Conservation (phyloP, 768 basidiomycete species). For the Psilocybe sp. region DNA sequence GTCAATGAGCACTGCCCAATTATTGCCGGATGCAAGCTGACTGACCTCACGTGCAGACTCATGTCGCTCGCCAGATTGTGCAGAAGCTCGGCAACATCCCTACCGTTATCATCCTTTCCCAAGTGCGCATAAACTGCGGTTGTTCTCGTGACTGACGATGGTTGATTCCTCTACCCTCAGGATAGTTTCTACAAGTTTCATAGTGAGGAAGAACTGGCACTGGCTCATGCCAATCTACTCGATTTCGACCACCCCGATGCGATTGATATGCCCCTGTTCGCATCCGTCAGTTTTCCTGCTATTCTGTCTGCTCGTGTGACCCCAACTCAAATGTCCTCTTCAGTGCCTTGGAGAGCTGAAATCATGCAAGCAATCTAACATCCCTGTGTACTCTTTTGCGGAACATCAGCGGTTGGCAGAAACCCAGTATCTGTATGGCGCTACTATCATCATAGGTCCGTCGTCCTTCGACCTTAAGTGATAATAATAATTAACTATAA, state of each 20-base stretch:
- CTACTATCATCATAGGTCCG: constrained; percentile 83
- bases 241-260: constrained; percentile 94
- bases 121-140: constrained; percentile 38
- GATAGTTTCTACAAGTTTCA: constrained; percentile 93
- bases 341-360: constrained; percentile 88
- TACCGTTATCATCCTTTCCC: constrained; percentile 87
- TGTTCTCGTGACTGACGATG: neutral
- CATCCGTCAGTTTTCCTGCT: constrained; percentile 50
- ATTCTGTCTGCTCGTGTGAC: neutral
- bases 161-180: constrained; percentile 31
- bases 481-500: neutral
- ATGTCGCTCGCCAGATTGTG: constrained; percentile 82
- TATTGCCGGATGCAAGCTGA: neutral
- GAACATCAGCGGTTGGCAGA: constrained; percentile 81
- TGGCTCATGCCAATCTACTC: constrained; percentile 78
- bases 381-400: constrained; percentile 92
- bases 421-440: constrained; percentile 89
- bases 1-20: constrained; percentile 31
- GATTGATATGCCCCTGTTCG: constrained; percentile 87
- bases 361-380: constrained; percentile 77
- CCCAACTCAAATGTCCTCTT: neutral
- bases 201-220: constrained; percentile 69
- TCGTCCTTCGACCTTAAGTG: neutral
- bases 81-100: constrained; percentile 80
- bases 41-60: constrained; percentile 50